Conservation (phyloP, 805 yeast genomes). For the Wickerhamomyces tratensis region DNA sequence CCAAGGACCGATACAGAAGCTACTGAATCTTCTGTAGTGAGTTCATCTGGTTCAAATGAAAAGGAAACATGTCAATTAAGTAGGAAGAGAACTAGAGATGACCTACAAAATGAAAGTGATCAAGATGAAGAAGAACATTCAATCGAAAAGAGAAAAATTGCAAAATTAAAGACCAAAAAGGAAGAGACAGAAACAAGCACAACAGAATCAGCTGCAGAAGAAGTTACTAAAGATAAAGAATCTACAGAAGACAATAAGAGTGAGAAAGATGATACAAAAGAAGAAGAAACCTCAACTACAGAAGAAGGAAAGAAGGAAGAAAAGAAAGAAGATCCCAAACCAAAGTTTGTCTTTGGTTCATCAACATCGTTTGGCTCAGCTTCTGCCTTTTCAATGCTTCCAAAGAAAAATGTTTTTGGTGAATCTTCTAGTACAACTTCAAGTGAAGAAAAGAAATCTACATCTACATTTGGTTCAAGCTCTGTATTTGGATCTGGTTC, state of each 20-base stretch:
- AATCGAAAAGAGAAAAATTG: slow-evolving; percentile 1
- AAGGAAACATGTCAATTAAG: slow-evolving; percentile 4
- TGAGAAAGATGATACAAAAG: slow-evolving; percentile 7
- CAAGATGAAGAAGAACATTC: slow-evolving; percentile 12
- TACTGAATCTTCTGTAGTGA: no score
- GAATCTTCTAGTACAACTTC: neutral
- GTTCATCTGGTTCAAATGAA: neutral
- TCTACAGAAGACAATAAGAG: slow-evolving; percentile 1
- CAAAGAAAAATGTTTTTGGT: slow-evolving; percentile 3
- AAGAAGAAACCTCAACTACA: slow-evolving; percentile 2
- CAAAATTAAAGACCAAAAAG: slow-evolving; percentile 2
- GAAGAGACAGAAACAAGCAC: neutral
- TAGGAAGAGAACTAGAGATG: slow-evolving; percentile 20
- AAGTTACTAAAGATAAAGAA: slow-evolving; percentile 1
- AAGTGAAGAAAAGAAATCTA: slow-evolving; percentile 10
- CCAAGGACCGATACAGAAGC: no score
- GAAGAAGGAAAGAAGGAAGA: neutral
- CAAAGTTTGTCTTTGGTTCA: slow-evolving; percentile 49
- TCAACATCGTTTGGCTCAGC: slow-evolving; percentile 29
- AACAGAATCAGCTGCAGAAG: slow-evolving; percentile 1
- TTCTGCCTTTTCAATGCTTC: slow-evolving; percentile 1
- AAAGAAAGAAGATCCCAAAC: slow-evolving; percentile 7
- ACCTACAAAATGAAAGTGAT: slow-evolving; percentile 13
- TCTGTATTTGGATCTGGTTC: slow-evolving; percentile 36
- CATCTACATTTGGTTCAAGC: slow-evolving; percentile 2